Evolutionary conservation across 306 rosid species (phyloP).

Genomic region (Trichosanthes truncata): DNA sequence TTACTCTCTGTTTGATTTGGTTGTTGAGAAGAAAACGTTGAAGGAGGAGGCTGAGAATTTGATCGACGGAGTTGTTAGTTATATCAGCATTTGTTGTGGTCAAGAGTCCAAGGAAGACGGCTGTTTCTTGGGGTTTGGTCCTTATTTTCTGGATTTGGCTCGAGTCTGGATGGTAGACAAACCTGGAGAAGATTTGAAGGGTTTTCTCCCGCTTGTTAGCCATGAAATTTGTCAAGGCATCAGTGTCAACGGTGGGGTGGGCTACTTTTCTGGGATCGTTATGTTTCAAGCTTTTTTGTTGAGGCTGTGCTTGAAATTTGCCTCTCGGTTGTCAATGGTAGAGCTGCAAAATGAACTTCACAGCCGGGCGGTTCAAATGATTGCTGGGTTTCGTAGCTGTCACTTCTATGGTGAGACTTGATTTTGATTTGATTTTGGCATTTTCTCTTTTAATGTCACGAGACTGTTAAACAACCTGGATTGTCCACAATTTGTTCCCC

Average conservation of each 20-base stretch:
- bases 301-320: constrained; percentile 39
- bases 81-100: constrained; percentile 45
- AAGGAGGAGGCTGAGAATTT: constrained; percentile 29
- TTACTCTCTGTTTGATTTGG: constrained; percentile 23
- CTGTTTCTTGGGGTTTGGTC: constrained; percentile 11
- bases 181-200: constrained; percentile 25
- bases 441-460: neutral
- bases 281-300: constrained; percentile 55
- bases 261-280: constrained; percentile 50
- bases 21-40: constrained; percentile 1
- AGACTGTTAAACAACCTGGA: neutral
- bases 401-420: constrained; percentile 54
- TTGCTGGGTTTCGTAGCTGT: constrained; percentile 38
- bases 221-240: constrained; percentile 26
- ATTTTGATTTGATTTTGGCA: neutral
- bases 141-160: constrained; percentile 31
- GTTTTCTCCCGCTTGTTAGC: constrained; percentile 45
- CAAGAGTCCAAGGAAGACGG: constrained; percentile 8
- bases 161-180: constrained; percentile 49
- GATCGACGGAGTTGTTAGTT: constrained; percentile 41
- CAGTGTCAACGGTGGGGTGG: constrained; percentile 28
- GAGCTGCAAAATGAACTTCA: constrained; percentile 43
- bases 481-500: neutral
- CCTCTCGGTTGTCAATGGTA: constrained; percentile 19
- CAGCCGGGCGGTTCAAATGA: constrained; percentile 35